phyloP scores from a whole-genome alignment of 768 basidiomycete genomes.

The Podaxis rugospora region DNA sequence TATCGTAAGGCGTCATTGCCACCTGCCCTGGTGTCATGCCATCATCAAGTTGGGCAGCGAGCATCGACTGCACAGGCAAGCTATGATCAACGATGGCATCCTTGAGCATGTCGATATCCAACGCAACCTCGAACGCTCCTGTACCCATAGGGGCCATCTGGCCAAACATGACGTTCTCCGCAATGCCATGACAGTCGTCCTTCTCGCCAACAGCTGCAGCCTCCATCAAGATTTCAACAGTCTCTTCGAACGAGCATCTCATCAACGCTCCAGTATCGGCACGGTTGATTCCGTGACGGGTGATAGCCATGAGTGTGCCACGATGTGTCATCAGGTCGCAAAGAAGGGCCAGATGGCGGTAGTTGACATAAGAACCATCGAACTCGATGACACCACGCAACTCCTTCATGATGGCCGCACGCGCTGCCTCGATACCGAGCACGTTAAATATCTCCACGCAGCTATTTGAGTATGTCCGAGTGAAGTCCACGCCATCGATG shows the following conservation, averaged over 20 bases:
- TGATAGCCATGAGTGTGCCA: conserved; percentile 94
- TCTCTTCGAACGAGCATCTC: conserved; percentile 99
- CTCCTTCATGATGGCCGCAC: conserved; percentile 92
- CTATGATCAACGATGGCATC: conserved; percentile 97
- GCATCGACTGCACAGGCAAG: conserved; percentile 77
- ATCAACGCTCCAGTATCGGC: conserved; percentile 98
- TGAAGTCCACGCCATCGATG: conserved; percentile 92
- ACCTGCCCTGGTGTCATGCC: conserved; percentile 91
- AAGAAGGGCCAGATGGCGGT: conserved; percentile 92
- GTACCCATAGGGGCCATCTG: conserved; percentile 99
- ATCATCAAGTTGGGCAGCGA: conserved; percentile 75
- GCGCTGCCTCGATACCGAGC: conserved; percentile 94
- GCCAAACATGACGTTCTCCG: conserved; percentile 99
- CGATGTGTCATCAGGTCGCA: conserved; percentile 99
- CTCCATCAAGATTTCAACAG: conserved; percentile 98
- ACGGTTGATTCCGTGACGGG: conserved; percentile 98
- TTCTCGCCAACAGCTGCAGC: conserved; percentile 97
- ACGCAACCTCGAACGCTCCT: conserved; percentile 90
- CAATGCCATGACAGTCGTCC: conserved; percentile 96
- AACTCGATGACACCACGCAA: conserved; percentile 96
- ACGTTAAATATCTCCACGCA: conserved; percentile 94
- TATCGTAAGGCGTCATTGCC: conserved; percentile 96
- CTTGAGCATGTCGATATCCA: conserved; percentile 98
- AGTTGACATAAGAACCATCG: conserved; percentile 99
- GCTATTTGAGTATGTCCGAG: conserved; percentile 93